These are phyloP conservation scores for Grosmannia huntii DNA, from an alignment of 2,329 filamentous ascomycete species.

Conservation along the genomic window DNA sequence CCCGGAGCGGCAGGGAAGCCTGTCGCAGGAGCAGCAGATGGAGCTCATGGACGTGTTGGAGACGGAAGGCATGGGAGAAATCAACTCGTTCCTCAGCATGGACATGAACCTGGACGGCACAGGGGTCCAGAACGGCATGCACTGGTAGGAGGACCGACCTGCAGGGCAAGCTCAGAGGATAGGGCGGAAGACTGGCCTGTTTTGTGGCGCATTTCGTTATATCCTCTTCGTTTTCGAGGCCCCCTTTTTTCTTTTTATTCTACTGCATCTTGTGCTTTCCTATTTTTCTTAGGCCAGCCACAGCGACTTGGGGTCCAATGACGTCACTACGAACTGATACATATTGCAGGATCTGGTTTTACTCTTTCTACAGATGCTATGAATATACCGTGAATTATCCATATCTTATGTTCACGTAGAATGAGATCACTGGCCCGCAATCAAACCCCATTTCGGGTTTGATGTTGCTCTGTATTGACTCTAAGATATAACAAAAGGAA, in stretches of 20 bases:
- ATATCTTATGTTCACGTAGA: no score
- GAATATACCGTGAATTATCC: not conserved
- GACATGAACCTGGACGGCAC: slow-evolving; percentile 17
- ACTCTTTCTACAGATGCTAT: not conserved
- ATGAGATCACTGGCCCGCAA: not conserved
- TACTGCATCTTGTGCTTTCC: not conserved
- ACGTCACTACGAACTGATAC: not conserved
- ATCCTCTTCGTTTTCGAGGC: no score
- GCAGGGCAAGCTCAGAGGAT: no score
- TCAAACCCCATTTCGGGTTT: not conserved
- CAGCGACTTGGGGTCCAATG: not conserved
- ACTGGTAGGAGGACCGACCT: not conserved
- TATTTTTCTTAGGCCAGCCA: not conserved
- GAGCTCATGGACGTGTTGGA: slow-evolving; percentile 75
- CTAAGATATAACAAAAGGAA: not conserved
- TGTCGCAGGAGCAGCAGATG: slow-evolving; percentile 69
- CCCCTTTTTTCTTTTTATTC: no score
- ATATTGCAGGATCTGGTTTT: not conserved
- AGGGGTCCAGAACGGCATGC: not conserved
- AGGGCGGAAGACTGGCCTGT: not conserved
- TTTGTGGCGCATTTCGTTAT: not conserved
- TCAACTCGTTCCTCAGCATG: slow-evolving; percentile 44
- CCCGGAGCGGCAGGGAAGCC: slow-evolving; percentile 48
- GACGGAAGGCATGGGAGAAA: slow-evolving; percentile 50
- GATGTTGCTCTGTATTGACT: not conserved